Conservation (phyloP, 257 asterid genomes). For the Phtheirospermum japonicum region DNA sequence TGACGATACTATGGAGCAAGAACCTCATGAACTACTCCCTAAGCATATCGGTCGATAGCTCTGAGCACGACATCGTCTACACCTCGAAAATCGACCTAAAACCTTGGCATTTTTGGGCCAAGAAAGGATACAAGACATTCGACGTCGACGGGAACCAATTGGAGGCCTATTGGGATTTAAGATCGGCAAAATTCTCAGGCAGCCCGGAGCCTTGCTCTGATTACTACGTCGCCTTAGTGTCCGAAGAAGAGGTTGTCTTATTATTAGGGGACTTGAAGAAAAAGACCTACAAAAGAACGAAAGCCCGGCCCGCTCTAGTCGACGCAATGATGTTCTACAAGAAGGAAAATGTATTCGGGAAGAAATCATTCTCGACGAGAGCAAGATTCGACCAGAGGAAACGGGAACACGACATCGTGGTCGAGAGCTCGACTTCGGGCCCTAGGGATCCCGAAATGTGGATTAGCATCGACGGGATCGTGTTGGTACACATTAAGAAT, state of each 20-base stretch:
- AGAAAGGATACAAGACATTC: slow-evolving; percentile 50
- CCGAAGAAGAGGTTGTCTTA: slow-evolving; percentile 40
- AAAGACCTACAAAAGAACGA: slow-evolving; percentile 48
- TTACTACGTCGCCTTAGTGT: slow-evolving; percentile 45
- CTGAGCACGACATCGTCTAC: slow-evolving; percentile 29
- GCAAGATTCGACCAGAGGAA: slow-evolving; percentile 40
- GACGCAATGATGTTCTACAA: slow-evolving; percentile 41
- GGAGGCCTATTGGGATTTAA: slow-evolving; percentile 51
- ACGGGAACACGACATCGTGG: slow-evolving; percentile 42
- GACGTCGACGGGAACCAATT: slow-evolving; percentile 43
- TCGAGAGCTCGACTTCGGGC: slow-evolving; percentile 51
- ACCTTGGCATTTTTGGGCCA: slow-evolving; percentile 64
- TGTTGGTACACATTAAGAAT: slow-evolving; percentile 38
- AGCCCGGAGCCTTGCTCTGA: slow-evolving; percentile 50
- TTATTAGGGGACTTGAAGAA: slow-evolving; percentile 45
- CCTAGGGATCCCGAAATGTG: slow-evolving; percentile 59
- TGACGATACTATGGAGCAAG: slow-evolving; percentile 45
- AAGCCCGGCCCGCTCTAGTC: slow-evolving; percentile 40
- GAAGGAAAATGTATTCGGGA: slow-evolving; percentile 49
- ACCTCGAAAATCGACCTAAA: slow-evolving; percentile 50
- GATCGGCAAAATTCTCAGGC: slow-evolving; percentile 48
- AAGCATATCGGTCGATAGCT: slow-evolving; percentile 38
- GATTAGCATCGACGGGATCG: slow-evolving; percentile 59
- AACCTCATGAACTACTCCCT: slow-evolving; percentile 44
- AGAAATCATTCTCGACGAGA: slow-evolving; percentile 48